Percentiles rank a stretch among this genome's conserved stretches.
Conservation (phyloP, 352 stramenopile genomes). For the Globisporangium middletonii region DNA sequence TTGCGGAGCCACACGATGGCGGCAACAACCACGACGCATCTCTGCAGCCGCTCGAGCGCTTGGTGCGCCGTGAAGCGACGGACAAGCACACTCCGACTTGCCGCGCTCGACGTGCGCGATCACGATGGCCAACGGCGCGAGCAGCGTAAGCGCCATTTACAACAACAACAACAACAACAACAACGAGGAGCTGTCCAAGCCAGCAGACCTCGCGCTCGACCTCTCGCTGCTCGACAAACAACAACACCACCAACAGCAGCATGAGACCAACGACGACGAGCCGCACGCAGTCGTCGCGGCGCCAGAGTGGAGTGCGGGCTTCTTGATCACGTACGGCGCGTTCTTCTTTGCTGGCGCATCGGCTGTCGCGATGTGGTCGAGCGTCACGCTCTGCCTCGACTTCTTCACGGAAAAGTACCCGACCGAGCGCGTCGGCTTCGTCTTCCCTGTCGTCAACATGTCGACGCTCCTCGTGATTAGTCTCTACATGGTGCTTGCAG, state of each 20-base stretch:
- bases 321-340: conserved; percentile 59
- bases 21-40: too few relatives aligned
- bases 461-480: conserved; percentile 72
- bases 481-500: conserved; percentile 75
- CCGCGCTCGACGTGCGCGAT: not conserved
- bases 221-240: conserved; percentile 6
- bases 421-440: conserved; percentile 58
- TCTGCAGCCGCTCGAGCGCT: too few relatives aligned
- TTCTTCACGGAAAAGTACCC: conserved; percentile 65
- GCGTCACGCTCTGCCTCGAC: conserved; percentile 69
- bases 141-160: not conserved
- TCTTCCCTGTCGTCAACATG: conserved; percentile 84
- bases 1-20: too few relatives aligned
- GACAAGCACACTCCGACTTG: not conserved
- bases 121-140: not conserved
- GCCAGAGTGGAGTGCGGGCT: conserved; percentile 24
- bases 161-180: not conserved
- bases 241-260: conserved; percentile 1
- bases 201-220: not conserved
- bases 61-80: too few relatives aligned
- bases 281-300: not conserved
- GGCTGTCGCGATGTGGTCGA: conserved; percentile 71
- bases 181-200: not conserved
- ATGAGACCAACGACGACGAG: not conserved
- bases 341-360: conserved; percentile 76